phyloP scores from a whole-genome alignment of 805 yeast species.

The Pichia cabralensis region DNA sequence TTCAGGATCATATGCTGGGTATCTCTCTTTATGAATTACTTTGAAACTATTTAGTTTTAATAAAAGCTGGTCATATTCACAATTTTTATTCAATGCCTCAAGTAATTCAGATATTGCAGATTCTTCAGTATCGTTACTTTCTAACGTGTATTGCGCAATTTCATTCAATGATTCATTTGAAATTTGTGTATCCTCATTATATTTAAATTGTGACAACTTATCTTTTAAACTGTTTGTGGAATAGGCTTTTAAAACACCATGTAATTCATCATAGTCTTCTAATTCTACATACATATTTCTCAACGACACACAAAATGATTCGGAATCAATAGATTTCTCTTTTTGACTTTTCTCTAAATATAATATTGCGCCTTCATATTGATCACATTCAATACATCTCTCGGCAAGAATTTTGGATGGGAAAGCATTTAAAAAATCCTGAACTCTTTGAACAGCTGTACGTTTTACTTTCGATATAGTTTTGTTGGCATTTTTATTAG shows the following conservation, averaged over 20 bases:
- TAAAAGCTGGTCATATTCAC: conserved; percentile 58
- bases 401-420: conserved; percentile 66
- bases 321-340: conserved; percentile 24
- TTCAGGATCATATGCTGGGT: no score
- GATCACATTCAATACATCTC: conserved; percentile 72
- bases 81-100: conserved; percentile 66
- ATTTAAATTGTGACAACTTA: conserved; percentile 71
- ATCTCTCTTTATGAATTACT: no score
- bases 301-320: conserved; percentile 39
- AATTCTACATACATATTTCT: conserved; percentile 77
- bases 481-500: conserved; percentile 1
- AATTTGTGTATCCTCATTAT: conserved; percentile 75
- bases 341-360: conserved; percentile 73
- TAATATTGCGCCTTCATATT: conserved; percentile 79
- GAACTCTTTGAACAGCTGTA: conserved; percentile 24
- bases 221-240: conserved; percentile 64
- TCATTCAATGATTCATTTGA: conserved; percentile 81
- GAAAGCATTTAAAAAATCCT: conserved; percentile 40
- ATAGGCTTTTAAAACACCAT: conserved; percentile 70
- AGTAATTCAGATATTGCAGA: conserved; percentile 48
- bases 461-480: conserved; percentile 1
- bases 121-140: conserved; percentile 12
- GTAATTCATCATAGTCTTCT: conserved; percentile 83
- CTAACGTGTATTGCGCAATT: conserved; percentile 32
- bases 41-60: conserved; percentile 32